These are phyloP conservation scores for Ustilago trichophora DNA, from an alignment of 1,284 basidiomycete genomes.

Conservation along the genomic window DNA sequence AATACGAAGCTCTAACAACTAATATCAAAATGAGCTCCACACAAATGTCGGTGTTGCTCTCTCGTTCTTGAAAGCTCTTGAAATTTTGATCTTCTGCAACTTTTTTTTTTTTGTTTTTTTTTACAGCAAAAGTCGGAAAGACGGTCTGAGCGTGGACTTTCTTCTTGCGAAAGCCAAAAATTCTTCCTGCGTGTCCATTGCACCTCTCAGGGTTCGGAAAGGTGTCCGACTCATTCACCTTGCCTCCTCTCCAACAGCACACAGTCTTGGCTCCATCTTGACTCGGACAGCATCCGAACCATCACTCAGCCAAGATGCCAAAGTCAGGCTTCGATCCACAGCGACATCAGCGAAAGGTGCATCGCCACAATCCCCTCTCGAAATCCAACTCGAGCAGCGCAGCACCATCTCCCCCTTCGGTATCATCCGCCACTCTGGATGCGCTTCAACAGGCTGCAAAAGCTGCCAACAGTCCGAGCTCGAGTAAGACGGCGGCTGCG, in stretches of 20 bases:
- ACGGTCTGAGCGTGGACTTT: constrained; percentile 2
- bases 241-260: no score
- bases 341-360: constrained; percentile 41
- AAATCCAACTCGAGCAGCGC: constrained; percentile 14
- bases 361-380: constrained; percentile 52
- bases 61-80: no score
- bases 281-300: no score
- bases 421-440: constrained; percentile 23
- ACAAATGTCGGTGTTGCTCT: no score
- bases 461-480: not conserved
- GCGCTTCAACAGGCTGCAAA: constrained; percentile 26
- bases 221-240: constrained; percentile 4
- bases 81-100: no score
- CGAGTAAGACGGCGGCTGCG: constrained; percentile 2
- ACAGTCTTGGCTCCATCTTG: no score
- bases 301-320: constrained; percentile 31
- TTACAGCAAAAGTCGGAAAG: no score
- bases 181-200: not conserved
- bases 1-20: not conserved
- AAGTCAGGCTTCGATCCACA: constrained; percentile 55
- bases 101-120: no score
- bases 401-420: constrained; percentile 1
- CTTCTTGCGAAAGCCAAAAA: not conserved
- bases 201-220: not conserved
- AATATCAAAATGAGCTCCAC: not conserved